Conservation (phyloP, 305 asterid species). For the Fraxinus ornus region DNA sequence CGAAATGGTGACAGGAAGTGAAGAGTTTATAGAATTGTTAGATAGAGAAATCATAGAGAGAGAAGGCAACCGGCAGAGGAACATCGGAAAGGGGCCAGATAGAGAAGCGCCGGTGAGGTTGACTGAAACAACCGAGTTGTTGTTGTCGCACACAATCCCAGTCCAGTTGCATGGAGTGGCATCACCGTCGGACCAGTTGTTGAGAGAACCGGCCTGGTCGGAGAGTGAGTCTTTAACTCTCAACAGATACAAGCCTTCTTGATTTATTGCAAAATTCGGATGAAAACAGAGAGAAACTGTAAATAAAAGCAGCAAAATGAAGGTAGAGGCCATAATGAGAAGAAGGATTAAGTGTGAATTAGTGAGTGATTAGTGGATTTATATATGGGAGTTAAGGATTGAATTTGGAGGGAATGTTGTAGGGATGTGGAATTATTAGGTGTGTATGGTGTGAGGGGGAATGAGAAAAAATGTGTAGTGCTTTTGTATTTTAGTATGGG, state of each 20-base stretch:
- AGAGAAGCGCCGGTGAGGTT: conserved; percentile 43
- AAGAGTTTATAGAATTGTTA: conserved; percentile 49
- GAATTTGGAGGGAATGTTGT: not conserved
- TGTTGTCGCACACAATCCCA: conserved; percentile 56
- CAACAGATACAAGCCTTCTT: conserved; percentile 48
- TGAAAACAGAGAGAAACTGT: conserved; percentile 11
- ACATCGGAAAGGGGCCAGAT: conserved; percentile 55
- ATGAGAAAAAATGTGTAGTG: conserved; percentile 7
- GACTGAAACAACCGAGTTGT: conserved; percentile 44
- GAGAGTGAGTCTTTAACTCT: conserved; percentile 42
- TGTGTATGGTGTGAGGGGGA: conserved; percentile 7
- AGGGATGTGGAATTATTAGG: not conserved
- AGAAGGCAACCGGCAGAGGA: conserved; percentile 52
- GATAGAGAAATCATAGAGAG: conserved; percentile 46
- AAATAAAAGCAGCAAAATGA: conserved; percentile 2
- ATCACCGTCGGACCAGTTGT: conserved; percentile 54
- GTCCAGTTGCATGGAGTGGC: conserved; percentile 82
- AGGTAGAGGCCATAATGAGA: conserved; percentile 15
- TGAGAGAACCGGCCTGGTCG: conserved; percentile 43
- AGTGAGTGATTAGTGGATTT: not conserved
- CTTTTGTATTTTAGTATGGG: not conserved
- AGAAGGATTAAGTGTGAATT: not conserved
- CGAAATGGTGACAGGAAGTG: conserved; percentile 53
- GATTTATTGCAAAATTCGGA: conserved; percentile 40
- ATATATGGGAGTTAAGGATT: not conserved